Evolutionary conservation across 371 early-diverging fungal genomes (phyloP).

Genomic region (Mucor indicus): DNA sequence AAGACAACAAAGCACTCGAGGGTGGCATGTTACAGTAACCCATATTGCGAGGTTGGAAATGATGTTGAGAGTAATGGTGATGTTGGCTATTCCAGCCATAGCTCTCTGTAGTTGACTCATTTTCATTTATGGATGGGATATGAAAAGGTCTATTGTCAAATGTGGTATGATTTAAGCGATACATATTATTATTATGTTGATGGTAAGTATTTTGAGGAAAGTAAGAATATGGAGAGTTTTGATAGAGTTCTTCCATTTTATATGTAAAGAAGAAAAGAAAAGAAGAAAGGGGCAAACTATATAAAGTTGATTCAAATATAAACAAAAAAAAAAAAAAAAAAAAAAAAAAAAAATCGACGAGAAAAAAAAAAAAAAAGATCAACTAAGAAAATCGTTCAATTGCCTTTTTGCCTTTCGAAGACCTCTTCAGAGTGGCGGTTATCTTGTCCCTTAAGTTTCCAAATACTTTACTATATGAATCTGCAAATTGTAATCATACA

Average conservation of each 20-base stretch:
- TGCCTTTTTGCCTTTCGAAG: too few species aligned
- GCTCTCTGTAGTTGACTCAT: neutral
- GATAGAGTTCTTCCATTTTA: slow-evolving; percentile 23
- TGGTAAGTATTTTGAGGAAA: slow-evolving; percentile 1
- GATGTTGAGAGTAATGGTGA: slow-evolving; percentile 2
- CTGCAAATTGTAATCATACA: too few species aligned
- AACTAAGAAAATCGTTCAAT: neutral
- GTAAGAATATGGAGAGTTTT: slow-evolving; percentile 16
- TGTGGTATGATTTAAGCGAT: neutral
- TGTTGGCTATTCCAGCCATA: neutral
- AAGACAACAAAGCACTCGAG: slow-evolving; percentile 5
- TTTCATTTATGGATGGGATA: neutral
- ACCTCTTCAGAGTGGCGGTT: neutral
- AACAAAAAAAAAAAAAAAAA: slow-evolving; percentile 1
- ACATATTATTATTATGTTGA: neutral
- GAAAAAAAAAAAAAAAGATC: neutral
- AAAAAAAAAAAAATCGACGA: slow-evolving; percentile 5
- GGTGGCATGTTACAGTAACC: neutral
- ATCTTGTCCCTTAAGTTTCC: too few species aligned
- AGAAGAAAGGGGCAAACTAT: slow-evolving; percentile 1
- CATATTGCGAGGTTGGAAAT: slow-evolving; percentile 1
- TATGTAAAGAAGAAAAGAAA: neutral
- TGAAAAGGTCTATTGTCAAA: neutral
- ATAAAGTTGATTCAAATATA: neutral
- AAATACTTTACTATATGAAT: too few species aligned